Base-by-base conservation (phyloP, 345 rosid genomes). In the Abelmoschus esculentus region DNA sequence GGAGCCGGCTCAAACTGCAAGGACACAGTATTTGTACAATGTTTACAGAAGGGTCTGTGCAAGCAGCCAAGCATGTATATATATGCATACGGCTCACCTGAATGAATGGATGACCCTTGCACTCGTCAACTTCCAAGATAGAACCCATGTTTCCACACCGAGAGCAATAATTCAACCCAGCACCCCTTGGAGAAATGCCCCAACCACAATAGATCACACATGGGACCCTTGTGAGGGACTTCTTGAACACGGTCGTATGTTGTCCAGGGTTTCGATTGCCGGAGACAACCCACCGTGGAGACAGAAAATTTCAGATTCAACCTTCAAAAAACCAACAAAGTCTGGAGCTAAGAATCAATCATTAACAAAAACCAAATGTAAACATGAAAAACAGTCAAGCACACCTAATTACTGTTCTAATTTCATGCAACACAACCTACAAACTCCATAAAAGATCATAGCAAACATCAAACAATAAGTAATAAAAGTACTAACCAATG, bases 141-240 rank as follows among this genome's bases (percentile, higher is more conserved):
- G 98, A 92, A 40, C 97, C 98, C 96, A 90, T 90, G 84, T 92
- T 92, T 69, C 98, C 98, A 85, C 98, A 93, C 31, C 98, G 98
- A 68, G 90, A 92, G 72, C 96, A 92, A 74, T 92, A 92, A 75
- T 92, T 92, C 44, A 97, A 97, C 5, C 97, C 98, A 73, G 97
- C 98, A 74, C 98, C 97, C 73, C 98, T 86, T 2, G 98, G 98
- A 70, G 97, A 90, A 80, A 93, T 89, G 31, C 97, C 98, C 98
- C 96, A 93, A 46, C 96, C 97, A 83, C 97, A 90, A 90, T 2
- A 96, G 85, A 76, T 93, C 98, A 74, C 98, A 93, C 97, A 93
- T 90, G 31, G 98, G 97, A 73, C 98, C 98, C 78, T 93, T 97
- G 66, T 93, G 98, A 38, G 98, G 98, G 75, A 93, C 97, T 82